Evolutionary conservation across 306 rosid species (phyloP).

Genomic region (Vicia sativa): DNA sequence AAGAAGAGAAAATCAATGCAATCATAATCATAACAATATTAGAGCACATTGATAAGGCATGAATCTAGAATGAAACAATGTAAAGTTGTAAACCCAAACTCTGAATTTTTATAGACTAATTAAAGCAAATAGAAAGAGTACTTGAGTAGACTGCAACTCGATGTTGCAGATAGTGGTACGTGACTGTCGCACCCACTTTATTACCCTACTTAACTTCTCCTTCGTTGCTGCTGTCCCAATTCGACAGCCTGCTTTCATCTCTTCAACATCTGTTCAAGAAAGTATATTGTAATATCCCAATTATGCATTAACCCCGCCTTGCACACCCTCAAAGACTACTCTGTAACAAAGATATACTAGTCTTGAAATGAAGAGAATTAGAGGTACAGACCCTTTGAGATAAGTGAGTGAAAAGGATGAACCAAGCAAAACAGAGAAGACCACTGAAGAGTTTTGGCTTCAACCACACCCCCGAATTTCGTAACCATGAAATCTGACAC

Average conservation of each 20-base stretch:
- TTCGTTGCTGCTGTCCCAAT: slow-evolving; percentile 54
- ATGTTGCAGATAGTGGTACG: slow-evolving; percentile 45
- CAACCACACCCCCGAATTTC: slow-evolving; percentile 60
- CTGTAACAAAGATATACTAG: no score
- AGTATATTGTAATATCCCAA: not conserved
- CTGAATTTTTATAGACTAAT: not conserved
- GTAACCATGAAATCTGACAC: slow-evolving; percentile 69
- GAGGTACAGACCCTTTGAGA: slow-evolving; percentile 56
- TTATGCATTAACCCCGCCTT: no score
- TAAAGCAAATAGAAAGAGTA: slow-evolving; percentile 37
- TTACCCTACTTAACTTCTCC: slow-evolving; percentile 68
- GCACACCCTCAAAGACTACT: no score
- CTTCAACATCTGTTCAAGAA: slow-evolving; percentile 57
- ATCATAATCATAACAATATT: slow-evolving; percentile 10
- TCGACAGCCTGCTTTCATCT: slow-evolving; percentile 57
- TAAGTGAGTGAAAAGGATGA: slow-evolving; percentile 58
- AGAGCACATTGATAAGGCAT: not conserved
- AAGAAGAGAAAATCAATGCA: slow-evolving; percentile 18
- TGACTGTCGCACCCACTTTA: slow-evolving; percentile 68
- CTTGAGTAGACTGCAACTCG: slow-evolving; percentile 44
- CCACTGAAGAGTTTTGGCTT: slow-evolving; percentile 71
- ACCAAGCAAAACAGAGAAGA: slow-evolving; percentile 65
- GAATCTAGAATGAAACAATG: not conserved
- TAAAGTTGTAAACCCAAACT: not conserved
- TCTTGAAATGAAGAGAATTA: no score